These are phyloP conservation scores for Phytophthora sojae DNA, from an alignment of 352 stramenopile species.

Conservation along the genomic window DNA sequence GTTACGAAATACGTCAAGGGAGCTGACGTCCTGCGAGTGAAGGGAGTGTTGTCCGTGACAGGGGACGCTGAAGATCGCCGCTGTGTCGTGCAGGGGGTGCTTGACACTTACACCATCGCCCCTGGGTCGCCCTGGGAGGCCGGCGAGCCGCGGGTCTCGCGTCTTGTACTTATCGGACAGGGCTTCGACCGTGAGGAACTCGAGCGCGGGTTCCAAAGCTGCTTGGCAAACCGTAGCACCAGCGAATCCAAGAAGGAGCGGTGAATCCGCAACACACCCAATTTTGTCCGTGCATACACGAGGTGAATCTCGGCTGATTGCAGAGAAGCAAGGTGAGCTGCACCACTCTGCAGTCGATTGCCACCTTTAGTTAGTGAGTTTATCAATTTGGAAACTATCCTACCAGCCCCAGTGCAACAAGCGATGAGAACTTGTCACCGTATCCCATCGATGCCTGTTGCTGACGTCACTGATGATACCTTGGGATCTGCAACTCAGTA, in stretches of 20 bases:
- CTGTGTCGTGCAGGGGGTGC: conserved; percentile 73
- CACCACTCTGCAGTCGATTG: neutral
- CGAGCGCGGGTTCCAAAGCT: conserved; percentile 55
- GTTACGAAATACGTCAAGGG: conserved; percentile 63
- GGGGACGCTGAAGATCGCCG: conserved; percentile 44
- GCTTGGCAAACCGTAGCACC: conserved; percentile 31
- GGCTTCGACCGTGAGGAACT: conserved; percentile 53
- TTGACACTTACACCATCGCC: conserved; percentile 82
- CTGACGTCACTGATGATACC: conserved; percentile 13
- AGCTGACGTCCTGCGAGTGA: conserved; percentile 68
- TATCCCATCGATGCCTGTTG: neutral
- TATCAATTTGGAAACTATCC: conserved; percentile 16
- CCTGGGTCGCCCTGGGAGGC: conserved; percentile 48
- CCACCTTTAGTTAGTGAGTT: conserved; percentile 17
- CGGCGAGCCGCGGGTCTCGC: conserved; percentile 47
- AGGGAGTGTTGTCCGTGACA: conserved; percentile 62
- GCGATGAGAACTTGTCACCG: neutral
- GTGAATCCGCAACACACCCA: conserved; percentile 12
- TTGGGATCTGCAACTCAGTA: neutral
- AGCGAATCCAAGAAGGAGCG: conserved; percentile 47
- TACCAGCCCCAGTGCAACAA: neutral
- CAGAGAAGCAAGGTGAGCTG: neutral
- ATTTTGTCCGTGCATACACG: conserved; percentile 10
- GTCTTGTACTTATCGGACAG: conserved; percentile 75
- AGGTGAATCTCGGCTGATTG: neutral